Base-by-base conservation (phyloP, 192 early-diverging fungal species). In the Rhizoclosmatium sp. region DNA sequence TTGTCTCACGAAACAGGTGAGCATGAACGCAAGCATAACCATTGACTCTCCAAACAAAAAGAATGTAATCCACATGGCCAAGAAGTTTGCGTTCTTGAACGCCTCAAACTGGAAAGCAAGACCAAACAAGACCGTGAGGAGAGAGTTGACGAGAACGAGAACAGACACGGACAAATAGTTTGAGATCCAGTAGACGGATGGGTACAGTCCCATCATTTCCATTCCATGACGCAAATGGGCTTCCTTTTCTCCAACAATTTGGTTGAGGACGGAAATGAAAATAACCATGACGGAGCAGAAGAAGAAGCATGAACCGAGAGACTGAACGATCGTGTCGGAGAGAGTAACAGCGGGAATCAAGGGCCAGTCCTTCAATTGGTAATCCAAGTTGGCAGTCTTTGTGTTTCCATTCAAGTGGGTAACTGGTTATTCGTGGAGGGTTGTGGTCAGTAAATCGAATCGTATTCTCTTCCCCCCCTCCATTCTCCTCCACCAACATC, bases 171-270 rank as follows among this genome's bases (percentile, higher is more conserved):
- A 87, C 41, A 94, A 46, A 71, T 89, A 93, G 80, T 89, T 87
- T 3, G 85, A 85, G 58, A 92, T 54, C 93, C 93, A 94, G 78
- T 92, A 94, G 2, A 92, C 87, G 42, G 83, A 68, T 21, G 84
- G 75, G 78, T 89, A 91, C 45, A 94, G 86, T n/a, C 93, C 93
- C 92, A 94, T 93, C 88, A 93, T 92, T 44, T 92, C 87, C 89
- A 94, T 91, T 59, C 87, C 89, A 71, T 91, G 89, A 14, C 90
- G 86, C 74, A 94, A 78, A 64, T 93, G 90, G 41, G 78, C 76
- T 69, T 94, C 93, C 79, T 94, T 94, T 76, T 94, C 93, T 16
- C 87, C 80, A 0, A 94, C 93, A 61, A 94, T 90, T 42, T 88
- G 89, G 75, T 92, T 91, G 54, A 94, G 83, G 1, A 84, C 80